Conservation (phyloP, 1,284 basidiomycete species). For the Moesziomyces aphidis region DNA sequence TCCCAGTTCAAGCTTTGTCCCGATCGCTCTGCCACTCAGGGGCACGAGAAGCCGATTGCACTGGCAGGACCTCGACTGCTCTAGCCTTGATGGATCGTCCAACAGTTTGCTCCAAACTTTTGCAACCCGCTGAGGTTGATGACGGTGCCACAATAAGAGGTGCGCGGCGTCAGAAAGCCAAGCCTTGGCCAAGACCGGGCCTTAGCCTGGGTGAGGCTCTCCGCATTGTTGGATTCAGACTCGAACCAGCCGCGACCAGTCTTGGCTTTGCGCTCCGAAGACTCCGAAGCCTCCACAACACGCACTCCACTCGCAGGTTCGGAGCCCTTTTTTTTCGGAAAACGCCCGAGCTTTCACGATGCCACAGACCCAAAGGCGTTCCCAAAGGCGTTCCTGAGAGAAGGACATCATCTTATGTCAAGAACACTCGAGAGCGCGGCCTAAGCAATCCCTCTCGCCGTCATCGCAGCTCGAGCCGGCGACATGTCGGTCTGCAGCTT, state of each 20-base stretch:
- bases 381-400: not conserved
- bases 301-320: not conserved
- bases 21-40: not conserved
- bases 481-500: conserved; percentile 26
- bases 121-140: no score
- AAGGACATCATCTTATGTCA: not conserved
- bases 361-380: not conserved
- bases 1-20: not conserved
- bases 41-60: not conserved
- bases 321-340: not conserved
- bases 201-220: not conserved
- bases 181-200: not conserved
- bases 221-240: no score
- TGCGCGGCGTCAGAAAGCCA: not conserved
- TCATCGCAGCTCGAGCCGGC: not conserved
- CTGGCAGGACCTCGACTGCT: no score
- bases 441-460: no score
- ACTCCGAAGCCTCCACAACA: no score
- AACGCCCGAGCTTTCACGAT: not conserved
- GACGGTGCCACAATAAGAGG: no score
- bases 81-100: no score
- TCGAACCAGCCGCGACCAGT: no score
- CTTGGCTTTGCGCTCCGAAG: no score
- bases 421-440: not conserved
- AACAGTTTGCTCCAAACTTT: no score